Conservation (phyloP, 75 land plant species). For the Sequoiadendron giganteum region DNA sequence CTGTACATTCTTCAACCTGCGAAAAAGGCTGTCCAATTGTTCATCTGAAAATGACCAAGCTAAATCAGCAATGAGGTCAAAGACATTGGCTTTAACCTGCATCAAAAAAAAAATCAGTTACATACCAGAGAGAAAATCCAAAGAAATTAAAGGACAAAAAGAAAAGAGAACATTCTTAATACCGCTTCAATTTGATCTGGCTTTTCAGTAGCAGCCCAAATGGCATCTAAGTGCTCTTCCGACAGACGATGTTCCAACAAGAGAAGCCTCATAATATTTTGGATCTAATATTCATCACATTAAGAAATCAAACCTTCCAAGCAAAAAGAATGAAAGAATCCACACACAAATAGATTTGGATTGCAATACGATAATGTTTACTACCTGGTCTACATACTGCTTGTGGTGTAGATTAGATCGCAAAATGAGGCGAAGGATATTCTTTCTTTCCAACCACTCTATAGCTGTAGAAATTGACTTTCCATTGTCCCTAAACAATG, state of each 20-base stretch:
- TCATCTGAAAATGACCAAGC: conserved; percentile 37
- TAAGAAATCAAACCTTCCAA: not conserved
- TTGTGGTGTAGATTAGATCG: conserved; percentile 39
- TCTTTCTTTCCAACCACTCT: conserved; percentile 24
- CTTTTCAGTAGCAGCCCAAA: conserved; percentile 32
- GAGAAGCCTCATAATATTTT: conserved; percentile 32
- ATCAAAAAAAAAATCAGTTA: not conserved
- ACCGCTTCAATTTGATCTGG: conserved; percentile 32
- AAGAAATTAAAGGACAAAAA: not conserved
- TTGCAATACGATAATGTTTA: not conserved
- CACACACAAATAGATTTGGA: not conserved
- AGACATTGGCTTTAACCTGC: conserved; percentile 31
- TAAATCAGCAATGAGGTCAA: conserved; percentile 36
- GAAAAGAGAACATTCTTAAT: not conserved
- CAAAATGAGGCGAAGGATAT: conserved; percentile 24
- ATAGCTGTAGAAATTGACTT: conserved; percentile 25
- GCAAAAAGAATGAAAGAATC: not conserved
- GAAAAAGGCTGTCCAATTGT: conserved; percentile 28
- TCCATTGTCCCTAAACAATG: conserved; percentile 21
- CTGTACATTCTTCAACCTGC: conserved; percentile 25
- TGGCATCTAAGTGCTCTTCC: conserved; percentile 25
- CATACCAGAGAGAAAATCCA: not conserved
- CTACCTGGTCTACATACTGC: conserved; percentile 38
- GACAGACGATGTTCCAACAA: conserved; percentile 22
- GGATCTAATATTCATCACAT: conserved; percentile 3